A percentile compares a stretch with the other conserved stretches of the same genome.
Conservation (phyloP, 495 filamentous ascomycete genomes). For the Penicillium ochrochloron region DNA sequence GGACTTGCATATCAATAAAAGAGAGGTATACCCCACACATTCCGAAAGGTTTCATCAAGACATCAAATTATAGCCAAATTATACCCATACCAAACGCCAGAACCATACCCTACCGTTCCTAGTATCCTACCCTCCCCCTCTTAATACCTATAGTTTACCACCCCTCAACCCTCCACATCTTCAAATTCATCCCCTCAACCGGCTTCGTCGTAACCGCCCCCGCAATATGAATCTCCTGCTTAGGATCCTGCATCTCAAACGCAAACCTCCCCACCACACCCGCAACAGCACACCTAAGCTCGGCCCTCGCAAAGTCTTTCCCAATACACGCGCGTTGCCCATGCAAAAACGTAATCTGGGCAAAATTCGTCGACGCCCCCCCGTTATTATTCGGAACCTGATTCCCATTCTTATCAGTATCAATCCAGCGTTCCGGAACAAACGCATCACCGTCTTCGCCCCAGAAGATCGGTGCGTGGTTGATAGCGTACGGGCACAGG, state of each 20-base stretch:
- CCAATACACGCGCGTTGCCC: slow-evolving; percentile 55
- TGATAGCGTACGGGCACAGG: slow-evolving; percentile 50
- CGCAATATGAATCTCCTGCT: slow-evolving; percentile 63
- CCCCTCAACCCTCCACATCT: slow-evolving; percentile 61
- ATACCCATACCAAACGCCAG: background rate
- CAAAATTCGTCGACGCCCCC: slow-evolving; percentile 50
- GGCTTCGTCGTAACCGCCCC: slow-evolving; percentile 70
- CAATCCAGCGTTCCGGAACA: slow-evolving; percentile 55
- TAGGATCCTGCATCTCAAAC: slow-evolving; percentile 63
- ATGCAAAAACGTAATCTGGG: slow-evolving; percentile 54
- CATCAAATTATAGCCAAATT: background rate
- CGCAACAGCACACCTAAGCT: slow-evolving; percentile 43
- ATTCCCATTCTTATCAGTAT: slow-evolving; percentile 40
- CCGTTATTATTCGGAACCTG: slow-evolving; percentile 39
- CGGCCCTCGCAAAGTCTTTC: slow-evolving; percentile 53
- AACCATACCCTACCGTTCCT: background rate
- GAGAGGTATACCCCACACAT: no score
- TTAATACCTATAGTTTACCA: slow-evolving; percentile 51
- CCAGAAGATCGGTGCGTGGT: slow-evolving; percentile 47
- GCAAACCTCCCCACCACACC: slow-evolving; percentile 42
- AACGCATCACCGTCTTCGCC: slow-evolving; percentile 47
- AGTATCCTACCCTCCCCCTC: background rate
- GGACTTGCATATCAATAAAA: no score
- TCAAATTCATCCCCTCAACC: slow-evolving; percentile 65
- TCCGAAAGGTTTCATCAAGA: background rate